Percentiles rank a stretch among this genome's conserved stretches.
phyloP scores from a whole-genome alignment of 495 filamentous ascomycete species.

The Schizothecium vesticola region DNA sequence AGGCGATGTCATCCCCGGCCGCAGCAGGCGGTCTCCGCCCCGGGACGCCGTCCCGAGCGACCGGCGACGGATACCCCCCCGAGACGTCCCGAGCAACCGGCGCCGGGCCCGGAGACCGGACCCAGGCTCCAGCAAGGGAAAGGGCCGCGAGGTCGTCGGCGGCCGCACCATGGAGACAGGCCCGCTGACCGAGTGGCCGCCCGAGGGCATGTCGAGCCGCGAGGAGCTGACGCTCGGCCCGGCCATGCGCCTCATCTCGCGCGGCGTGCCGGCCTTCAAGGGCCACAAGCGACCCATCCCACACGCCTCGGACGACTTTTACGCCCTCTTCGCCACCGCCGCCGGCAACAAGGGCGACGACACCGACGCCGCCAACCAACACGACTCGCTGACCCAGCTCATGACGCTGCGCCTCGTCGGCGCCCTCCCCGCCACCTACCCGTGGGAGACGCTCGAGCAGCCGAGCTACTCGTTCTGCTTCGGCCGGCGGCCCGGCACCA shows the following conservation, averaged over 20 bases:
- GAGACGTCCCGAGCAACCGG: constrained; percentile 21
- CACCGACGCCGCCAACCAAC: constrained; percentile 39
- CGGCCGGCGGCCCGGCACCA: constrained; percentile 53
- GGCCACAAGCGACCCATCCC: constrained; percentile 43
- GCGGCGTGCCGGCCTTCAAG: constrained; percentile 42
- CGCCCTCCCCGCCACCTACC: constrained; percentile 34
- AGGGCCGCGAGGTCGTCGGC: constrained; percentile 34
- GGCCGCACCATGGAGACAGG: constrained; percentile 29
- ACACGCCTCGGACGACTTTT: constrained; percentile 46
- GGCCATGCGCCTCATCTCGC: constrained; percentile 44
- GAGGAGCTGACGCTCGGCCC: constrained; percentile 42
- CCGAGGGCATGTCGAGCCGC: constrained; percentile 35
- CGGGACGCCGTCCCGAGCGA: background rate
- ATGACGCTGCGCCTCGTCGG: constrained; percentile 41
- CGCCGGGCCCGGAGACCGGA: constrained; percentile 38
- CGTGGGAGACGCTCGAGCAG: constrained; percentile 63
- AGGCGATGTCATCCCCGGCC: constrained; percentile 24
- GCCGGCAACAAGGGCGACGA: constrained; percentile 43
- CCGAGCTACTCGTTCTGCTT: constrained; percentile 57
- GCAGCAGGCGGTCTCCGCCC: constrained; percentile 10
- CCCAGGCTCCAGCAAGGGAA: constrained; percentile 36
- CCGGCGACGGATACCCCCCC: background rate
- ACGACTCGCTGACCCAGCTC: constrained; percentile 46
- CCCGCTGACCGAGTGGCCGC: constrained; percentile 45
- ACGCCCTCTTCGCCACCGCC: constrained; percentile 43